Conservation (phyloP, 441 rosid genomes). For the Populus tomentosa region DNA sequence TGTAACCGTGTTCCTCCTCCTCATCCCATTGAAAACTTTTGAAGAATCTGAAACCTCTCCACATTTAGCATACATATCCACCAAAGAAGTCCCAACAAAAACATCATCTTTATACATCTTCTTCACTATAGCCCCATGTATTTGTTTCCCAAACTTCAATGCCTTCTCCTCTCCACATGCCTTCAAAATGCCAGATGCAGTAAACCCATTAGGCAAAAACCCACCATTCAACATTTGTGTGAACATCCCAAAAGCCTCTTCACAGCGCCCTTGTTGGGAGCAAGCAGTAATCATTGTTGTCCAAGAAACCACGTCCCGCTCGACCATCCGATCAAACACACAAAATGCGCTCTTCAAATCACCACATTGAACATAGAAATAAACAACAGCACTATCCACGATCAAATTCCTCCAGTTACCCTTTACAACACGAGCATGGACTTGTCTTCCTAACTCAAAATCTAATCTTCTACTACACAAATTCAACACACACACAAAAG, state of each 20-base stretch:
- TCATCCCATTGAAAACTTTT: slow-evolving; percentile 59
- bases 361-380: slow-evolving; percentile 62
- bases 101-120: slow-evolving; percentile 55
- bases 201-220: slow-evolving; percentile 67
- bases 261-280: slow-evolving; percentile 54
- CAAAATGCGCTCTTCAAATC: slow-evolving; percentile 43
- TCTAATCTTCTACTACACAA: slow-evolving; percentile 51
- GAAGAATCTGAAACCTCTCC: slow-evolving; percentile 64
- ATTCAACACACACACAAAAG: slow-evolving; percentile 61
- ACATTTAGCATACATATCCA: slow-evolving; percentile 87
- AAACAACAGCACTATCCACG: slow-evolving; percentile 61
- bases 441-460: slow-evolving; percentile 61
- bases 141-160: slow-evolving; percentile 56
- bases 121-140: slow-evolving; percentile 65
- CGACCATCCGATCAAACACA: slow-evolving; percentile 49
- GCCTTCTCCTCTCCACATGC: slow-evolving; percentile 65
- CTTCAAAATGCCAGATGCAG: slow-evolving; percentile 56
- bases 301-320: slow-evolving; percentile 79
- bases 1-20: slow-evolving; percentile 59
- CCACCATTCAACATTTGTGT: slow-evolving; percentile 51
- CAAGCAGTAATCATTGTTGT: slow-evolving; percentile 74
- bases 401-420: slow-evolving; percentile 50
- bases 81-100: slow-evolving; percentile 56
- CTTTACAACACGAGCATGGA: slow-evolving; percentile 61
- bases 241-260: slow-evolving; percentile 55